Evolutionary conservation across 345 rosid species (phyloP).

Genomic region (Gossypium rotundifolium): DNA sequence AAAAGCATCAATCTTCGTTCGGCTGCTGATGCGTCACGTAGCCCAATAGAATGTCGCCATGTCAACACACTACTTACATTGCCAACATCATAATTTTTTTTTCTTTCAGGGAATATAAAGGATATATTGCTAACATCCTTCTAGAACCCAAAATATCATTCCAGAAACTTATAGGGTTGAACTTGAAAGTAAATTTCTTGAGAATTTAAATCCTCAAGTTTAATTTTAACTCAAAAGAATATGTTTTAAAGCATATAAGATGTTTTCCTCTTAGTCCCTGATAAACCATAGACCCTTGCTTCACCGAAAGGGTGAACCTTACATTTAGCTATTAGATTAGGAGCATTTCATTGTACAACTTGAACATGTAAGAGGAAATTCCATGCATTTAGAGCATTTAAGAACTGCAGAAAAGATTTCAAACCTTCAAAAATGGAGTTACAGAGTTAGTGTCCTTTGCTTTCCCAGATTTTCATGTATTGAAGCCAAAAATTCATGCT

Average conservation of each 20-base stretch:
- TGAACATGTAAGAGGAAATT: not conserved
- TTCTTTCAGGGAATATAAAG: too few relatives aligned
- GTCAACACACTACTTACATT: not conserved
- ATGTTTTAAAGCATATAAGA: not conserved
- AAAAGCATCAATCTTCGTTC: not conserved
- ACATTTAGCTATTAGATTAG: not conserved
- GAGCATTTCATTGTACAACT: not conserved
- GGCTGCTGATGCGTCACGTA: not conserved
- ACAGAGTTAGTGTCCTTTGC: constrained; percentile 35
- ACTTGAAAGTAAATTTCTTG: not conserved
- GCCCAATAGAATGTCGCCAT: not conserved
- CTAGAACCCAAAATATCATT: too few relatives aligned
- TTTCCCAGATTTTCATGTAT: constrained; percentile 47
- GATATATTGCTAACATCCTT: too few relatives aligned
- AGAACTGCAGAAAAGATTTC: not conserved
- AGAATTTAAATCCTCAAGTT: not conserved
- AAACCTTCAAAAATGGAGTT: not conserved
- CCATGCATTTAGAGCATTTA: not conserved
- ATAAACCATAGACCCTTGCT: too few relatives aligned
- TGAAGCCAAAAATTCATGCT: constrained; percentile 73
- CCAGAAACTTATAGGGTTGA: too few relatives aligned
- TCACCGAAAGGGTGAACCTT: not conserved
- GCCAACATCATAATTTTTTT: too few relatives aligned
- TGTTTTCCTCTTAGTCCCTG: not conserved
- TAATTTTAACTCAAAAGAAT: not conserved